phyloP scores from a whole-genome alignment of 495 filamentous ascomycete species.

The Penicillium silybi region DNA sequence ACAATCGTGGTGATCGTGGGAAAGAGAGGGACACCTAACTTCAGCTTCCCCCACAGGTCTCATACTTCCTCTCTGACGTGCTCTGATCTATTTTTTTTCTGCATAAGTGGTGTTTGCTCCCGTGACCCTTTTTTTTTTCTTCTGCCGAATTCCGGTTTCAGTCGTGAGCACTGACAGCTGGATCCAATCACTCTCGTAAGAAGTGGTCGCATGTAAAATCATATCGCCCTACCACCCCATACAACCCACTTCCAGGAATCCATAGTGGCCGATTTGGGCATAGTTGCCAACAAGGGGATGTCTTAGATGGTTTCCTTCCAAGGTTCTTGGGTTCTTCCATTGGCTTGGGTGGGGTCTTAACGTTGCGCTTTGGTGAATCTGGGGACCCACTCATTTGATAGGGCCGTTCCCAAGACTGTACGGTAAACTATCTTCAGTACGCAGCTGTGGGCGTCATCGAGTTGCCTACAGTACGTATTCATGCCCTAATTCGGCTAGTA shows the following conservation, averaged over 20 bases:
- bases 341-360: slow-evolving; percentile 25
- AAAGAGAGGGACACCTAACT: background rate
- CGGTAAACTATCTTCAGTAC: background rate
- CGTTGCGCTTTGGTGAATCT: slow-evolving; percentile 15
- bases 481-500: slow-evolving; percentile 8
- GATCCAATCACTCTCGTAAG: background rate
- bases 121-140: background rate
- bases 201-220: background rate
- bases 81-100: background rate
- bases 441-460: background rate
- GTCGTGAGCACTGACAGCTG: background rate
- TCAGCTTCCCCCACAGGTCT: background rate
- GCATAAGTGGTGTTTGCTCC: background rate
- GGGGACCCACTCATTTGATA: slow-evolving; percentile 19
- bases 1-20: slow-evolving; percentile 20
- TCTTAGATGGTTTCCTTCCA: slow-evolving; percentile 24
- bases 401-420: slow-evolving; percentile 12
- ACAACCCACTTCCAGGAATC: background rate
- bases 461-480: slow-evolving; percentile 13
- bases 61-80: background rate
- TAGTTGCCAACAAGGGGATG: slow-evolving; percentile 8
- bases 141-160: background rate
- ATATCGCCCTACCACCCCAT: background rate
- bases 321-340: slow-evolving; percentile 30
- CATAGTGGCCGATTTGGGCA: slow-evolving; percentile 4